phyloP scores from a whole-genome alignment of 306 rosid genomes.

The Mimosa bimucronata region DNA sequence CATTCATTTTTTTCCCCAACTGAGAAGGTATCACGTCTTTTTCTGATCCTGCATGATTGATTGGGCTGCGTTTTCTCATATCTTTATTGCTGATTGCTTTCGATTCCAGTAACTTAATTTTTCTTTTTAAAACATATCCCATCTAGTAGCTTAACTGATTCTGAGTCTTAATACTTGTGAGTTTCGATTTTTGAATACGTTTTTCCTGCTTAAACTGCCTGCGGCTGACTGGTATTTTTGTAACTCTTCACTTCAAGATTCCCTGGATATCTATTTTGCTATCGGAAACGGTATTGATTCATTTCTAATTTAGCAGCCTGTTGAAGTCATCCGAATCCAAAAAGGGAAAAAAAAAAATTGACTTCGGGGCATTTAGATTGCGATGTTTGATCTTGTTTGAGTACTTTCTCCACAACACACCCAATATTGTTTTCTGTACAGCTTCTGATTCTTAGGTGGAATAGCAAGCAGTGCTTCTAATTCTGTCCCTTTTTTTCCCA shows the following conservation, averaged over 20 bases:
- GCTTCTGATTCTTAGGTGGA: constrained; percentile 30
- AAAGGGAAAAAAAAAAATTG: too few species aligned
- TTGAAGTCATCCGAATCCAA: not conserved
- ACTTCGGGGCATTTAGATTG: constrained; percentile 2
- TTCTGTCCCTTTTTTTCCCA: constrained; percentile 21
- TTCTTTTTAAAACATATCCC: not conserved
- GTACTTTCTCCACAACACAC: not conserved
- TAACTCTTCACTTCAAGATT: too few species aligned
- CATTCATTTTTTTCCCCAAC: constrained; percentile 29
- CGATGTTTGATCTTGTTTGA: constrained; percentile 37
- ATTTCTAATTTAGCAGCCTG: constrained; percentile 25
- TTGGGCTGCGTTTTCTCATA: constrained; percentile 8
- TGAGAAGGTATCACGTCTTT: constrained; percentile 46
- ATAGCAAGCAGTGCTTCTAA: constrained; percentile 31
- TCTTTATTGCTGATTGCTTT: not conserved
- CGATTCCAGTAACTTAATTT: constrained; percentile 22
- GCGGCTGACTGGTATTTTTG: constrained; percentile 1
- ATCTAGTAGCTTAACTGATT: constrained; percentile 8
- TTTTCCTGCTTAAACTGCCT: constrained; percentile 24
- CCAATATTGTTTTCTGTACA: not conserved
- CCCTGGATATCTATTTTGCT: not conserved
- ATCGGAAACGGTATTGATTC: constrained; percentile 21
- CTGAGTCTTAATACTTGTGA: not conserved
- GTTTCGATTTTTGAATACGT: constrained; percentile 1
- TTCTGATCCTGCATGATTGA: constrained; percentile 16